A percentile compares a stretch with the other conserved stretches of the same genome.
Conservation (phyloP, 108 stramenopile genomes). For the Nannochloropsis oceanica region DNA sequence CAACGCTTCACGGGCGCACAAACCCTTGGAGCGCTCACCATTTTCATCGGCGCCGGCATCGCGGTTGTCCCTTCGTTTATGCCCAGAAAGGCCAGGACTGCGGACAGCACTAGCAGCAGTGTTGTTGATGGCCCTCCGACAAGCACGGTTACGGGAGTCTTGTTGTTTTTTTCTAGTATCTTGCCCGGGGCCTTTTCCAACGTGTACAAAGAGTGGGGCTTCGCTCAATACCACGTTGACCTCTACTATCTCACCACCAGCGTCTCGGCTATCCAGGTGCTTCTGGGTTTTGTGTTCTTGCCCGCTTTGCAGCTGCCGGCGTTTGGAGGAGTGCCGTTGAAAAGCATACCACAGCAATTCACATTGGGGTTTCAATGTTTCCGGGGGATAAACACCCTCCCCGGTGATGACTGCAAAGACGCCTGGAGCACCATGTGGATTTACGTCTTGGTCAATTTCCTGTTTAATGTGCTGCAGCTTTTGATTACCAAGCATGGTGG, state of each 20-base stretch:
- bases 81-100: not conserved
- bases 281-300: slow-evolving; percentile 12
- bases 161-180: not conserved
- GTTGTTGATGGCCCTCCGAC: not conserved
- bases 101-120: not conserved
- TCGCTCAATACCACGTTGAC: slow-evolving; percentile 4
- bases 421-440: not conserved
- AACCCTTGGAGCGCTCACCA: slow-evolving; percentile 1
- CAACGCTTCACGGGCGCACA: not conserved
- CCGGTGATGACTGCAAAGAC: slow-evolving; percentile 6
- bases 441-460: slow-evolving; percentile 14
- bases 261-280: slow-evolving; percentile 5
- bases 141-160: not conserved
- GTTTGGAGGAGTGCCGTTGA: slow-evolving; percentile 3
- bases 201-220: slow-evolving; percentile 19
- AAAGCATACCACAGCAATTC: not conserved
- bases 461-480: slow-evolving; percentile 5
- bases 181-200: slow-evolving; percentile 11
- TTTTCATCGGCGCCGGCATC: slow-evolving; percentile 1
- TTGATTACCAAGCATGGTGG: slow-evolving; percentile 16
- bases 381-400: not conserved
- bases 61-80: not conserved
- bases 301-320: slow-evolving; percentile 5
- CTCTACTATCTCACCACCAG: slow-evolving; percentile 1
- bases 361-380: slow-evolving; percentile 5